Evolutionary conservation across 805 yeast species (phyloP), one percentile per base, ranked within the genome.

Genomic region (Starmerella gropengiesseri): DNA sequence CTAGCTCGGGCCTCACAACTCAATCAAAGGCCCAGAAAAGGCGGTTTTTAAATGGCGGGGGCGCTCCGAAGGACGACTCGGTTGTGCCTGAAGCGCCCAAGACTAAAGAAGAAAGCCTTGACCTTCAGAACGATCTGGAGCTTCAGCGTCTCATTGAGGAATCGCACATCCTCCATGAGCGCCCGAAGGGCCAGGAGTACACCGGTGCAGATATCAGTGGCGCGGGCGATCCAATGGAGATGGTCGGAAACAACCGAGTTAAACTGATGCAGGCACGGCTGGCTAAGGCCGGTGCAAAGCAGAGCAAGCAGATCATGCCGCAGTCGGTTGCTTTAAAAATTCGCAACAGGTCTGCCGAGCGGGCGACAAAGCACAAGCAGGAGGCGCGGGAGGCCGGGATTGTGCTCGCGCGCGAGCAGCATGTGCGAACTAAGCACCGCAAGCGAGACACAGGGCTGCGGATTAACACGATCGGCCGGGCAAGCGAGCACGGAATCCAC

Each of bases 351-450:
- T 72, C 78, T 35, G 61, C 70, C 27, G 59, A 63, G 17, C 72
- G 75, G 49, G 72, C 48, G 27, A 33, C 75, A 16, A 58, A 64
- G 19, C 72, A 72, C 53, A 94, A 83, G 58, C 65, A 69, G 40
- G 86, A 83, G 39, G 96, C 98, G 7, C 71, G 67, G 48, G 89
- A 89, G 16, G 94, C 93, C 5, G 97, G 97, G 12, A 82, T 89
- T 43, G 71, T 91, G n/a, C 65, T 89, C 32, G 76, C 94, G 3
- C 77, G 73, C 21, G 59, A 57, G 78, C 25, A 41, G 8, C 41
- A 63, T 62, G 35, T 68, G 63, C 64, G 73, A 42, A 56, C 55
- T 57, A 57, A 66, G 55, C 62, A 58, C 25, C 60, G 67, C 39
- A 55, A 60, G 40, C 70, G 95, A 57, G 81, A 82, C 52, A 71